A percentile compares a stretch with the other conserved stretches of the same genome.
Evolutionary conservation across 305 asterid genomes (phyloP).

Genomic region (Striga hermonthica): DNA sequence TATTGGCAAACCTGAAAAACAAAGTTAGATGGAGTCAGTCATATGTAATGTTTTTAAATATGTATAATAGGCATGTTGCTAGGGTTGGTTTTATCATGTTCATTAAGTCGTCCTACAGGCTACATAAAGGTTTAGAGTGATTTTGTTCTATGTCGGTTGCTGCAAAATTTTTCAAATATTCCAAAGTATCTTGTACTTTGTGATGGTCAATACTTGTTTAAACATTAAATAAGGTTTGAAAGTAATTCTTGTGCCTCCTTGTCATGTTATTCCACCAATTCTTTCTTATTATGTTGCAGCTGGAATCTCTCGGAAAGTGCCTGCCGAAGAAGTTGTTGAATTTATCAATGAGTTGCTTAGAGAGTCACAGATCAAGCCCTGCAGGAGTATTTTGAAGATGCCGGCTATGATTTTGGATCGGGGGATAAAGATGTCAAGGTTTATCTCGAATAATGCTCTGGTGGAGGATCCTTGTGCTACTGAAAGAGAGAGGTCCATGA

Average conservation of each 20-base stretch:
- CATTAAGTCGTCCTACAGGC: slow-evolving; percentile 10
- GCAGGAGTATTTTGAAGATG: slow-evolving; percentile 68
- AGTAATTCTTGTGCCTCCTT: slow-evolving; percentile 20
- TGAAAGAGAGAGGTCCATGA: slow-evolving; percentile 71
- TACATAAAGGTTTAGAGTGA: not conserved
- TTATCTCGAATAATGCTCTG: slow-evolving; percentile 70
- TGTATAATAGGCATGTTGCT: not conserved
- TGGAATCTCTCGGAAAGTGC: slow-evolving; percentile 49
- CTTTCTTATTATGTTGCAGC: slow-evolving; percentile 50
- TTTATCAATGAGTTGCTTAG: slow-evolving; percentile 54
- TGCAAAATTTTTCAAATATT: not conserved
- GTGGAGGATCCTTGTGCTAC: slow-evolving; percentile 83
- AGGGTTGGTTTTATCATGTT: slow-evolving; percentile 7
- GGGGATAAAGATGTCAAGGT: slow-evolving; percentile 56
- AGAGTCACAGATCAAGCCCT: slow-evolving; percentile 58
- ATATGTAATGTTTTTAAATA: not conserved
- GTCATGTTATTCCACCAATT: slow-evolving; percentile 24
- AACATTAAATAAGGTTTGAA: slow-evolving; percentile 6
- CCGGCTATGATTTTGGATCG: slow-evolving; percentile 84
- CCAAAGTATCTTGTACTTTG: not conserved
- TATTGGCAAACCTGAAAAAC: not conserved
- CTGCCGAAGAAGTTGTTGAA: slow-evolving; percentile 57
- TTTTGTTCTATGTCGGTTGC: slow-evolving; percentile 1
- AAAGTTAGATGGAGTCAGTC: not conserved
- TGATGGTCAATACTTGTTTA: not conserved